Evolutionary conservation across 257 asterid species (phyloP), one percentile per base, ranked within the genome.

Genomic region (Penstemon barbatus): DNA sequence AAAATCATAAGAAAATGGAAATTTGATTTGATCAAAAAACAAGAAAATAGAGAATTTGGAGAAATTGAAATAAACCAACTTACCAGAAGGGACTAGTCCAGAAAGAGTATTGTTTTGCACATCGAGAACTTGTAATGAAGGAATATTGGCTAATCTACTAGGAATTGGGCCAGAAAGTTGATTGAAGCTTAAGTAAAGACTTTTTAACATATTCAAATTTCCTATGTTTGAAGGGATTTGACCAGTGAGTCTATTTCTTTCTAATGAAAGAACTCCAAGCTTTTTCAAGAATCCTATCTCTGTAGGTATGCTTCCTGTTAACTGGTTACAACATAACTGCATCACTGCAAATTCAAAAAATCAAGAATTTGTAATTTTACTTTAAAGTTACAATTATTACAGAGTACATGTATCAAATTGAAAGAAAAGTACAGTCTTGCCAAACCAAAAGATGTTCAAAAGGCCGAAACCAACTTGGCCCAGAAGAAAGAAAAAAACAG

Each of bases 131-230:
- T 89, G 85, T 61, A 94, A 68, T 1, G 83, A 77, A 13, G 83
- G 81, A 74, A 71, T n/a, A 54, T 70, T 74, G 43, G 92, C 87
- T 42, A 94, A 74, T 46, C 64, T 42, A 45, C 3, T 25, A 6
- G 92, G 97, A 63, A 94, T 86, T 4, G 88, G 73, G 54, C 99
- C 98, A 9, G 90, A 72, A n/a, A 94, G 87, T 13, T 78, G 78
- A 82, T 94, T 94, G 78, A 58, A 89, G 69, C 87, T 80, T 74
- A 91, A 66, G 60, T 78, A 69, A 10, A 94, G 70, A 74, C 75
- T 83, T 48, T 74, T 84, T 25, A 94, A 33, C 85, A 71, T 19
- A 18, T 63, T 80, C 62, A 78, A 40, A 69, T 80, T 68, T 45
- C 93, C 97, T 48, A 94, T 66, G 62, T 78, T 86, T 8, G 69